Evolutionary conservation across 495 filamentous ascomycete species (phyloP), one percentile per base, ranked within the genome.

Genomic region (Hypomontagnella submonticulosa): DNA sequence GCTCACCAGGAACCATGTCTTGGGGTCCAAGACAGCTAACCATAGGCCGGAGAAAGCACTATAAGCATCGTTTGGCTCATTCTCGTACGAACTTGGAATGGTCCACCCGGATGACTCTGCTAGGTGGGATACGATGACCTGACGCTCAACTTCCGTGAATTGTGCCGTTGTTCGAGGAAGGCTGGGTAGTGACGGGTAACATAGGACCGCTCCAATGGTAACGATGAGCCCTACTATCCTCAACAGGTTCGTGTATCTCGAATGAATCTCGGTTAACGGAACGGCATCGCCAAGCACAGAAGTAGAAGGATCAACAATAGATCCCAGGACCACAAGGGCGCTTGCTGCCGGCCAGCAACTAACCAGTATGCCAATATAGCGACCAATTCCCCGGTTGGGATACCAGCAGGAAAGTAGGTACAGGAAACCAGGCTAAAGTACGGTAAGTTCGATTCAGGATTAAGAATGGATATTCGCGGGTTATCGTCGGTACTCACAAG

Each of bases 331-430:
- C 10, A 53, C 4, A 13, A 58, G 12, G 12, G 13, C 13, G 0
- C 20, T 34, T 19, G 11, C 30, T 0, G 41, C 1, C 3, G 48
- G 54, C 33, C 61, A 51, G 15, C n/a, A 7, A 10, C 20, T 23
- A 34, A 53, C 36, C 5, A 57, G 2, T 11, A 49, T 1, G 20
- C 33, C 38, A 23, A 65, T 41, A 12, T 18, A 33, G 9, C 12
- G 27, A n/a, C 48, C 18, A 7, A 54, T 9, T 27, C 43, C 33
- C 40, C 13, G 19, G n/a, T 18, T 13, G 10, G 40, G 57, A 19
- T 58, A 59, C 48, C 47, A 65, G 15, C 61, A 65, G 20, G 61
- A 53, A 27, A 58, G 18, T 9, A 65, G 3, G 40, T 58, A 42
- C 6, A 65, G 23, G 33, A 46, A 53, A 4, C 18, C 61, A 10